These are phyloP conservation scores for Mycena indigotica DNA, from an alignment of 768 basidiomycete genomes.

Conservation along the genomic window DNA sequence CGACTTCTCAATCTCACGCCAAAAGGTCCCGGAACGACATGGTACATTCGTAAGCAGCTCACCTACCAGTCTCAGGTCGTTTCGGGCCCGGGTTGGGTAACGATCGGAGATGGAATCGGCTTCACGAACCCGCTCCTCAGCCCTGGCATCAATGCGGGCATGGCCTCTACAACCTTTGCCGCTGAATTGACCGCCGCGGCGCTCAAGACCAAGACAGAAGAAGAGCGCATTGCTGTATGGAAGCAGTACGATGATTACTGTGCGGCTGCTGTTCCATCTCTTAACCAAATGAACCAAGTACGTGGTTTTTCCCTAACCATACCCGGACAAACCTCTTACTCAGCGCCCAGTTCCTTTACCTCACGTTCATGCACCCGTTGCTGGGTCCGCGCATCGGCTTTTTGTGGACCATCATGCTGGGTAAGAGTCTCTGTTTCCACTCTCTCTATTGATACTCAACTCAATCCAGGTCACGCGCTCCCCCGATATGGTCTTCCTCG, in stretches of 20 bases:
- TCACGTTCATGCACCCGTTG: slow-evolving; percentile 20
- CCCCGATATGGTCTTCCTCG: slow-evolving; percentile 14
- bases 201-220: slow-evolving; percentile 6
- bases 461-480: slow-evolving; percentile 10
- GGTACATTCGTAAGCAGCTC: slow-evolving; percentile 18
- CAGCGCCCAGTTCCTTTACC: slow-evolving; percentile 15
- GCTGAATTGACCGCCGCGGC: slow-evolving; percentile 10
- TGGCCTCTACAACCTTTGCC: slow-evolving; percentile 11
- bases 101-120: slow-evolving; percentile 12
- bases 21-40: slow-evolving; percentile 16
- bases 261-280: slow-evolving; percentile 1
- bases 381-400: slow-evolving; percentile 18
- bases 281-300: slow-evolving; percentile 3
- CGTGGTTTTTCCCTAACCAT: not conserved
- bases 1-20: not conserved
- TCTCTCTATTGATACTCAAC: not conserved
- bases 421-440: not conserved
- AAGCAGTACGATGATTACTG: slow-evolving; percentile 10
- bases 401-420: slow-evolving; percentile 16
- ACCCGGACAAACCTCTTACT: not conserved
- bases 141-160: slow-evolving; percentile 20
- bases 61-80: slow-evolving; percentile 16
- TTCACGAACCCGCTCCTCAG: slow-evolving; percentile 21
- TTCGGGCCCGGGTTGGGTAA: slow-evolving; percentile 16
- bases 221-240: slow-evolving; percentile 3